Evolutionary conservation across 2,329 filamentous ascomycete species (phyloP), one percentile per base, ranked within the genome.

Genomic region (Calonectria leucothoes): DNA sequence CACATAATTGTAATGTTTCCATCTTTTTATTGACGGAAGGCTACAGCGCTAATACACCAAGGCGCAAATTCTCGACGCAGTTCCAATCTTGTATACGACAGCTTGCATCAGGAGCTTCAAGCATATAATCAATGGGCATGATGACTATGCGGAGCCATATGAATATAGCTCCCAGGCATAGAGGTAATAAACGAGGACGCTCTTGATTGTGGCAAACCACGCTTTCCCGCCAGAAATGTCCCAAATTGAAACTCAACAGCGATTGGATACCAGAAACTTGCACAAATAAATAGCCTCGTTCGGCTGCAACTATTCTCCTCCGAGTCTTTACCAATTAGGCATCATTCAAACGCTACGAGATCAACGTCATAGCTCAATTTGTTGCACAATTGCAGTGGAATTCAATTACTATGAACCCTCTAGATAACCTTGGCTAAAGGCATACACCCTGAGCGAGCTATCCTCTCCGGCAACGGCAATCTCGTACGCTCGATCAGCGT

Each of bases 381-480:
- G 20, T 23, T 45, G 42, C 42, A 12, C 42, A 45, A 45, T 23
- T 45, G 42, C 42, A 11, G 8, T 45, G 42, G 42, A 23, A 68
- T 29, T 76, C 68, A 65, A 74, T 73, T 77, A 63, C 74, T 76
- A 75, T 71, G 66, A 70, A 17, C 70, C 45, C 63, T 74, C 71
- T 12, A 82, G 63, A 75, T 80, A 83, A 3, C 67, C 72, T 63
- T 82, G 73, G 10, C 76, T 76, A 72, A 89, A 84, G 6, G 86
- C 85, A 82, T 91, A 92, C 72, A 93, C 83, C 76, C 91, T 86
- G 63, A 93, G 81, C 51, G 91, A 92, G 75, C 88, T 87, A 81
- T 93, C 91, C 78, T 93, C 91, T 65, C 91, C 89, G 27, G 90
- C 90, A 71, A 91, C 82, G 6, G 89, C 90, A 31, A 91, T 80